Conservation (phyloP, 1,284 basidiomycete species). For the Malassezia slooffiae region DNA sequence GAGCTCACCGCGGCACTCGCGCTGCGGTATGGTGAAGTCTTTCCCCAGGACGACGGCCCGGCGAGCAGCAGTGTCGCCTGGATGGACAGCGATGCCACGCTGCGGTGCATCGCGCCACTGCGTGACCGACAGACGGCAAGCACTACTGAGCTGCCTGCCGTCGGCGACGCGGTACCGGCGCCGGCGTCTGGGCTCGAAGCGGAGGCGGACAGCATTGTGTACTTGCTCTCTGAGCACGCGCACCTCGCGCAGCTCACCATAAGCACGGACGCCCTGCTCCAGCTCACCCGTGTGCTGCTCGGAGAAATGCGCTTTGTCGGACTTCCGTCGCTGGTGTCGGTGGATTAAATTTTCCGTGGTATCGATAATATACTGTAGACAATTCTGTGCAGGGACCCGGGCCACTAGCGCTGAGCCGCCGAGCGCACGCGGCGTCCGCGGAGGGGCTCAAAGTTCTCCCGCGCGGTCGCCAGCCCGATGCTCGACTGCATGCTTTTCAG, state of each 20-base stretch:
- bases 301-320: constrained; percentile 30
- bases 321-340: no score
- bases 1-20: constrained; percentile 29
- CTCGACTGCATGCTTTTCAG: constrained; percentile 3
- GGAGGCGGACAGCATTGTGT: constrained; percentile 23
- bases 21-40: constrained; percentile 11
- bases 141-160: no score
- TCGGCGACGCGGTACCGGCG: no score
- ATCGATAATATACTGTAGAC: no score
- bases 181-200: no score
- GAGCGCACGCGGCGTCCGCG: no score
- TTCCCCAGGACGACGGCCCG: neutral
- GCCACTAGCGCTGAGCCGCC: no score
- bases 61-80: neutral
- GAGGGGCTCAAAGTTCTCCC: no score
- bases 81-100: constrained; percentile 3
- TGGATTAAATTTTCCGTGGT: no score
- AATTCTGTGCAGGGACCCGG: no score
- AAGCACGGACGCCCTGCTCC: constrained; percentile 24
- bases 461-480: no score
- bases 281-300: constrained; percentile 27
- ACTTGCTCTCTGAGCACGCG: constrained; percentile 35
- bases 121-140: no score
- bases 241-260: constrained; percentile 27
- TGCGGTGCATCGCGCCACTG: neutral